Evolutionary conservation across 495 filamentous ascomycete genomes (phyloP).

Genomic region (Penicillium coprophilum): DNA sequence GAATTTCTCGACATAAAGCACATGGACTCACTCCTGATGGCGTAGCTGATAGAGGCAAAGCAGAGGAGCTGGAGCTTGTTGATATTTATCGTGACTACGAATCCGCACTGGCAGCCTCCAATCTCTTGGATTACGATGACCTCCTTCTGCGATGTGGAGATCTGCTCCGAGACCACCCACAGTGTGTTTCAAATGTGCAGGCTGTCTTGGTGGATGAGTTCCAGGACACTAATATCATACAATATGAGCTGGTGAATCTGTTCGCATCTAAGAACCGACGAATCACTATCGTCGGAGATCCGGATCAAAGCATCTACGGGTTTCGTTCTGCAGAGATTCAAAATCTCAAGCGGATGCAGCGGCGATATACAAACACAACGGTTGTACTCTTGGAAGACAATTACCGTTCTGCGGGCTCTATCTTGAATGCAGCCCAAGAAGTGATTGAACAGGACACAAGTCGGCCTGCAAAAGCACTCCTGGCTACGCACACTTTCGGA

Average conservation of each 20-base stretch:
- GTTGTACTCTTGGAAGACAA: slow-evolving; percentile 91
- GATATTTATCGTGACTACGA: slow-evolving; percentile 80
- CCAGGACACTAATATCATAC: slow-evolving; percentile 93
- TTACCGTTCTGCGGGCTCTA: slow-evolving; percentile 90
- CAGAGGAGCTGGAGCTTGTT: slow-evolving; percentile 72
- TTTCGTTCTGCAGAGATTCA: slow-evolving; percentile 96
- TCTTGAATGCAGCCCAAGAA: slow-evolving; percentile 74
- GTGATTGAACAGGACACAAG: slow-evolving; percentile 90
- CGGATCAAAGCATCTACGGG: slow-evolving; percentile 97
- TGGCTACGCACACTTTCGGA: slow-evolving; percentile 78
- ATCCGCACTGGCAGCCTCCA: slow-evolving; percentile 66
- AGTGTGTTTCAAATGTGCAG: slow-evolving; percentile 89
- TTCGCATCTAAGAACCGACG: slow-evolving; percentile 69
- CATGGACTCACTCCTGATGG: slow-evolving; percentile 56
- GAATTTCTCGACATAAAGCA: slow-evolving; percentile 87
- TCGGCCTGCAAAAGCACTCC: slow-evolving; percentile 73
- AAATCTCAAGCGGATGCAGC: slow-evolving; percentile 78
- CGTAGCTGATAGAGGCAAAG: slow-evolving; percentile 33
- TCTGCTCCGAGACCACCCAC: slow-evolving; percentile 70
- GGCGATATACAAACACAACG: slow-evolving; percentile 71
- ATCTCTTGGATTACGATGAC: slow-evolving; percentile 94
- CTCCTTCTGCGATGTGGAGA: slow-evolving; percentile 82
- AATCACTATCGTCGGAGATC: slow-evolving; percentile 95
- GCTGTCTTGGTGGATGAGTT: slow-evolving; percentile 96
- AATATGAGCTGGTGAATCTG: slow-evolving; percentile 92